Percentiles rank a stretch among this genome's conserved stretches.
Evolutionary conservation across 768 basidiomycete genomes (phyloP).

Genomic region (Crucibulum laeve): DNA sequence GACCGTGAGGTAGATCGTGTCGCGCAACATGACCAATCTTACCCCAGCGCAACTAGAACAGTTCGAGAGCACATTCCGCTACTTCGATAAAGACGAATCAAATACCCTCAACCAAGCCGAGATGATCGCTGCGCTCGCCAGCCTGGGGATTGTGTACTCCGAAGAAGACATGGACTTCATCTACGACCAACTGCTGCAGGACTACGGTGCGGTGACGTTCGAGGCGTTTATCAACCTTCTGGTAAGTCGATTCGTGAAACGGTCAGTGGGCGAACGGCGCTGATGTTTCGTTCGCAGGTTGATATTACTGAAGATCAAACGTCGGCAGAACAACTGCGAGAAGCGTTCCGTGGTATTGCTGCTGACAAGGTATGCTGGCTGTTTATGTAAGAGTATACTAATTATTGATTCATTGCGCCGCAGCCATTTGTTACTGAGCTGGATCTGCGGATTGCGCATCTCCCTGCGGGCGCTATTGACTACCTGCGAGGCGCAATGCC

Average conservation of each 20-base stretch:
- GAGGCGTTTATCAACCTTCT: constrained; percentile 94
- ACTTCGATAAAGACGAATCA: constrained; percentile 91
- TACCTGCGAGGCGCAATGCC: constrained; percentile 88
- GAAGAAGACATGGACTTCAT: constrained; percentile 87
- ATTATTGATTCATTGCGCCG: constrained; percentile 14
- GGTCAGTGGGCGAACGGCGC: constrained; percentile 1
- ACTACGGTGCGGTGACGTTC: constrained; percentile 87
- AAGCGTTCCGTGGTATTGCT: constrained; percentile 91
- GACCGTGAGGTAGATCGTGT: constrained; percentile 65
- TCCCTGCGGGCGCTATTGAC: constrained; percentile 71
- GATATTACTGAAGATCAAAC: constrained; percentile 96
- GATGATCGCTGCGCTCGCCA: constrained; percentile 92
- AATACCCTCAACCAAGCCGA: constrained; percentile 84
- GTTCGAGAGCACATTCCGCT: constrained; percentile 95
- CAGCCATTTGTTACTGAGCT: constrained; percentile 93
- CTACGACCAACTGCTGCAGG: constrained; percentile 71
- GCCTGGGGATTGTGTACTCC: constrained; percentile 90
- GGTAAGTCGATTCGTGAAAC: constrained; percentile 37
- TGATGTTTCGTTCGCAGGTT: constrained; percentile 46
- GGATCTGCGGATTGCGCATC: constrained; percentile 79
- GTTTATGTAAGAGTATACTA: neutral
- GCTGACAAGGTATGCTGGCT: constrained; percentile 67
- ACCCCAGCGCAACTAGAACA: constrained; percentile 96
- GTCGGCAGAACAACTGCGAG: constrained; percentile 85
- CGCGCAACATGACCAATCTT: constrained; percentile 89